Base-by-base conservation (phyloP, 495 filamentous ascomycete species). In the Entonaema liquescens region DNA sequence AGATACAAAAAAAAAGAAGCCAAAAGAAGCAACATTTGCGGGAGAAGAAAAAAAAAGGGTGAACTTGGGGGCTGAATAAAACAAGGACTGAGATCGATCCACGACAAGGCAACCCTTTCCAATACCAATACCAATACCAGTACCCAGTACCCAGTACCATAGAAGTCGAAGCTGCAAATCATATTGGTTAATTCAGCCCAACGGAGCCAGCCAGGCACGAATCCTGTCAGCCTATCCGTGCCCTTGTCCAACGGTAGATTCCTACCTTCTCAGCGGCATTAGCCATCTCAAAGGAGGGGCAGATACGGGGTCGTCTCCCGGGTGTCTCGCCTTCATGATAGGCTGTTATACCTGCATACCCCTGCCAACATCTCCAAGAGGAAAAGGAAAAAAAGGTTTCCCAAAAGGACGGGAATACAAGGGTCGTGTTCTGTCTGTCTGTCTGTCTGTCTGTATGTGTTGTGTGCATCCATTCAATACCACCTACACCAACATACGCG, bases 321-420 rank as follows among this genome's bases (percentile, higher is more conserved):
- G 68, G 21, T 59, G 50, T 55, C 33, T 67, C 64, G 60, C 60
- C 55, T 72, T 35, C 59, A 61, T 72, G 70, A 68, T 72, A 72
- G 65, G 70, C 50, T 60, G 56, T 23, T 35, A 60, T 65, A 65
- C 56, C 70, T 72, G 65, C 55, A 72, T 60, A 72, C 60, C 59
- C 70, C 70, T 68, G 63, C 28, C 42, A 63, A 35, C 8, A 31
- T 26, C 52, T 58, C 26, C 26, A 40, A 66, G 54, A 59, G n/a
- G 54, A 49, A 25, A 61, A 38, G 26, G 11, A 52, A 54, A 61
- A 58, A 64, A 59, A 62, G 62, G 55, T 47, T 67, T 72, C 59
- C 69, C 65, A 72, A 61, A 68, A 65, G 17, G 65, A 68, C 65
- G 65, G 65, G 56, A 68, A 33, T 21, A 67, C 70, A 55, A 65